These are phyloP conservation scores for Begonia masoniana DNA, from an alignment of 306 rosid species.

Conservation along the genomic window DNA sequence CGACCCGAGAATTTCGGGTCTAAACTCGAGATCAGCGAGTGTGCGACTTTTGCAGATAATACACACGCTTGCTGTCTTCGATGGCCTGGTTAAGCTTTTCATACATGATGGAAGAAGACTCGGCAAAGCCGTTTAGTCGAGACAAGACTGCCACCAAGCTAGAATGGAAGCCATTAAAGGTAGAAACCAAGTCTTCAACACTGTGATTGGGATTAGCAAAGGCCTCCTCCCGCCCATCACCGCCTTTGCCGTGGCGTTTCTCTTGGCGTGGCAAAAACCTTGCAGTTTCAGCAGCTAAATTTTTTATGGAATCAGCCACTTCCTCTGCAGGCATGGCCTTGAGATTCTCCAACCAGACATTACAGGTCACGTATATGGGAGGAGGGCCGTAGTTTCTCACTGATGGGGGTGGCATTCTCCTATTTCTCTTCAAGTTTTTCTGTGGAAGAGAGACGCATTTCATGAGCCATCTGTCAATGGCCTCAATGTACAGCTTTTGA, in stretches of 20 bases:
- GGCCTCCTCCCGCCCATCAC: too few relatives aligned
- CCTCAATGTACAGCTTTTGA: constrained; percentile 58
- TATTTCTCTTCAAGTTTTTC: constrained; percentile 44
- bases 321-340: constrained; percentile 26
- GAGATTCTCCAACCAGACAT: constrained; percentile 49
- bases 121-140: constrained; percentile 40
- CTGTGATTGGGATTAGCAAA: background rate
- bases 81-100: constrained; percentile 32
- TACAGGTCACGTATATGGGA: constrained; percentile 59
- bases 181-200: constrained; percentile 38
- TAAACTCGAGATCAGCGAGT: too few relatives aligned
- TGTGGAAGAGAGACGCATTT: constrained; percentile 47
- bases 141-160: constrained; percentile 45
- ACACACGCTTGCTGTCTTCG: constrained; percentile 17
- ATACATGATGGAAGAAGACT: constrained; percentile 50
- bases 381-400: constrained; percentile 40
- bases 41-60: constrained; percentile 21
- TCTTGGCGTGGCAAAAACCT: constrained; percentile 58
- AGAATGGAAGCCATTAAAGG: constrained; percentile 42
- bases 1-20: too few relatives aligned
- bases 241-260: constrained; percentile 43
- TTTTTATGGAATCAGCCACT: constrained; percentile 45
- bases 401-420: constrained; percentile 12
- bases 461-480: constrained; percentile 60
- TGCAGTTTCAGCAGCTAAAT: constrained; percentile 46